Evolutionary conservation across 139 green algal species (phyloP), one percentile per base, ranked within the genome.

Genomic region (Haematococcus lacustris): DNA sequence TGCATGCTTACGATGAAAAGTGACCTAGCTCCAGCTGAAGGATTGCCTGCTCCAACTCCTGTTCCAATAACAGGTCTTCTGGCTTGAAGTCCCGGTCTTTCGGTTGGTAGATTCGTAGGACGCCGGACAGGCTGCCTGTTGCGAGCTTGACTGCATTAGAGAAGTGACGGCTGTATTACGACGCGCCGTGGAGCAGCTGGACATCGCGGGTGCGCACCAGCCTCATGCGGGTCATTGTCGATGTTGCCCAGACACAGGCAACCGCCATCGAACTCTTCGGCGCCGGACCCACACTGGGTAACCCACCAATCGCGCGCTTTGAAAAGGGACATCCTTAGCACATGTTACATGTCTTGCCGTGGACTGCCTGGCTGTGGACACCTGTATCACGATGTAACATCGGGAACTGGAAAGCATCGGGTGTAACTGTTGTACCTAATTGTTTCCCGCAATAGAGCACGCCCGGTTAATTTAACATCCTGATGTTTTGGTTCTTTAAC

Each of bases 181-280:
- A 38, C 59, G 66, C 38, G 3, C 38, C 6, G 38, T 59, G 26
- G 7, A 38, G 25, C 33, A 66, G 38, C 38, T 63, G 2, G 26
- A 60, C 6, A 51, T 62, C 26, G 40, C 5, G 2, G 41, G 34
- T 26, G 38, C 38, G 38, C 38, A 41, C 65, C 38, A 38, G 30
- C 3, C 28, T 71, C 28, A 38, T 71, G 13, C 4, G 74, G 69
- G 37, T 88, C 80, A 35, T 86, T 85, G 53, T 88, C 80, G 0
- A 88, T 59, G 39, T 87, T 88, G 5, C 76, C 76, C 26, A 89
- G 66, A 35, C 74, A 80, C 53, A 89, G 62, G 71, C 73, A 80
- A 13, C 72, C 71, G 53, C 70, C 70, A 71, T 91, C 84, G 33
- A 88, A 91, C 76, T 91, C 86, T 50, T 91, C 86, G 32, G 66